Evolutionary conservation across 345 rosid species (phyloP), one percentile per base, ranked within the genome.

Genomic region (Syzygium aqueum): DNA sequence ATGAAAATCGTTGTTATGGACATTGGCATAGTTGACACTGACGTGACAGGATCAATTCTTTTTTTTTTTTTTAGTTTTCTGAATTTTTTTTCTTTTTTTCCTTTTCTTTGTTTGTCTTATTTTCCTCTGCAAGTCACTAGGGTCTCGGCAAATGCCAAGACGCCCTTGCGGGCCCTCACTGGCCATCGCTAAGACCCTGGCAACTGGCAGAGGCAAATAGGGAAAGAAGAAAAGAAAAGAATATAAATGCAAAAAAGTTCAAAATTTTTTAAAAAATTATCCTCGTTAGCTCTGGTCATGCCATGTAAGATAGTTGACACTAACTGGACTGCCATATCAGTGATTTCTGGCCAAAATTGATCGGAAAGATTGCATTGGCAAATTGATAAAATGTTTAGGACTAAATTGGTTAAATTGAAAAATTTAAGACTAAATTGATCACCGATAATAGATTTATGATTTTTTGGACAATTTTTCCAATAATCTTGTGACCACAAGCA

Each of bases 201-300:
- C 11, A 57, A 57, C 15, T 0, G 1, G 27, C 0, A 3, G 30
- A 59, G 65, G 30, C 2, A 59, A 27, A 59, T 59, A 5, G 25
- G 28, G 14, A 23, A 57, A 56, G 13, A 11, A 59, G 25, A 27
- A 59, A 27, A 27, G 2, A 16, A 13, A 61, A 61, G 2, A 10
- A 61, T 13, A n/a, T 1, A 12, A n/a, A 61, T 1, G 46, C 1
- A 7, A 61, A 61, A n/a, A 12, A 50, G 11, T 59, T 59, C 27
- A 57, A n/a, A 27, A 27, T 5, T n/a, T 13, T 6, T 61, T 13
- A 3, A n/a, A 61, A 61, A 61, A 61, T n/a, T 21, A 7, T 61
- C 19, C 0, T n/a, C 13, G 2, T 6, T n/a, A 61, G 0, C 19
- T n/a, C 12, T 3, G 8, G 4, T 13, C 3, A 2, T n/a, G 19